Evolutionary conservation across 352 stramenopile species (phyloP), one percentile per base, ranked within the genome.

Genomic region (Pythium chondricola): DNA sequence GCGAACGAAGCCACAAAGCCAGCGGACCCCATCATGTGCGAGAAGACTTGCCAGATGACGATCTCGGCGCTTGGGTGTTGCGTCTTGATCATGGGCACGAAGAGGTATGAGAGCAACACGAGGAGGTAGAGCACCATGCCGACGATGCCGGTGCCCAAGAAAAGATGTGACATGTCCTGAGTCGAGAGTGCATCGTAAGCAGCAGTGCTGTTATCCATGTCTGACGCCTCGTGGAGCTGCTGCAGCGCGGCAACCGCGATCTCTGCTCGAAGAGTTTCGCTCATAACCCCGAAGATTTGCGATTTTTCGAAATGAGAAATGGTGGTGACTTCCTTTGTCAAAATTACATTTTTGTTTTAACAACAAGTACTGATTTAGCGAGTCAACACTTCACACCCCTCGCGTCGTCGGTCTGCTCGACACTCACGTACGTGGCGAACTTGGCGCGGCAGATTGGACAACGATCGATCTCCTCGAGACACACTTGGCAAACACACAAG

Each of bases 21-120:
- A 10, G 71, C 32, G 20, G 65, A 74, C 35, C 65, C 58, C 59
- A 93, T 71, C 42, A 88, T 59, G 0, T 71, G 74, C 38, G 74
- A 87, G 33, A 67, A 56, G 21, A 79, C 78, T 31, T 93, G 82
- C 79, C 79, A 93, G 49, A 85, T 58, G n/a, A 93, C 73, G 49
- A 93, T 65, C 30, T 79, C 51, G 2, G 77, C 82, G 10, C 76
- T 78, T 21, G 82, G 82, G 50, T 93, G 82, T 42, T 93, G 82
- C 48, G 74, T 72, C 37, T 82, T 81, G 62, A 93, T 81, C 48
- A 71, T 85, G 13, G 82, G 77, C 35, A 90, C 63, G 22, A 83
- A 56, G 27, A 87, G 64, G 44, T 81, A 93, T 9, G 82, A 89
- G 17, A 75, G 56, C 30, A 93, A 52, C 10, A 90, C 56, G 33